Evolutionary conservation across 208 protist genomes (phyloP), one percentile per base, ranked within the genome.

Genomic region (Leishmania turanica): DNA sequence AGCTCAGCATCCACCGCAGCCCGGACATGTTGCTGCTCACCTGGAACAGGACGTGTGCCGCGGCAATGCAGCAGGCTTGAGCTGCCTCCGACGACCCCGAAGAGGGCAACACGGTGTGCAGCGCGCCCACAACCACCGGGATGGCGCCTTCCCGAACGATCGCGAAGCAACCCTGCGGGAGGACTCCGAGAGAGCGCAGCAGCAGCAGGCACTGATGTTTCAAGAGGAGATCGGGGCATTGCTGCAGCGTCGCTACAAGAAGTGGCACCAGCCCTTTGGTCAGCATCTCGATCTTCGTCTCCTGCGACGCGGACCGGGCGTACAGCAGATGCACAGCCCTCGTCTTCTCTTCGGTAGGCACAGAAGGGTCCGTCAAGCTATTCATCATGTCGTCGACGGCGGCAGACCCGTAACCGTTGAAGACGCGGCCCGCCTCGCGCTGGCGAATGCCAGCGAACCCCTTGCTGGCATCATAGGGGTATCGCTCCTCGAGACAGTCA

Each of bases 401-500:
- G 17, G 80, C 40, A 1, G 90, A 77, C 51, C 83, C 81, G 64
- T 89, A 87, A 17, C 93, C 95, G 53, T 88, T 81, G 83, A 95
- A 98, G 9, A 96, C 92, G 27, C 87, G 79, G 7, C 92, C 93
- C 0, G 75, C 78, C 54, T 96, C 90, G 34, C 90, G 86, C 54
- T 89, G 78, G 15, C 80, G 83, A 15, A 84, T 80, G 15, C 91
- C 92, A 17, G 81, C 91, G 80, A 98, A 98, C 1, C 91, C 93
- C 42, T 94, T 92, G 58, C 80, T 65, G 1, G 87, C 80, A 72
- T 96, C 89, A 80, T 98, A 98, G 27, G 95, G 95, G 88, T 97
- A 93, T 5, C 95, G 88, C 75, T 95, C 89, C 79, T 87, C 87
- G n/a, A 97, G 85, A 68, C 90, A 93, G 80, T 98, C 95, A 69